Conservation (phyloP, 2,329 filamentous ascomycete species). For the Aureobasidium namibiae region DNA sequence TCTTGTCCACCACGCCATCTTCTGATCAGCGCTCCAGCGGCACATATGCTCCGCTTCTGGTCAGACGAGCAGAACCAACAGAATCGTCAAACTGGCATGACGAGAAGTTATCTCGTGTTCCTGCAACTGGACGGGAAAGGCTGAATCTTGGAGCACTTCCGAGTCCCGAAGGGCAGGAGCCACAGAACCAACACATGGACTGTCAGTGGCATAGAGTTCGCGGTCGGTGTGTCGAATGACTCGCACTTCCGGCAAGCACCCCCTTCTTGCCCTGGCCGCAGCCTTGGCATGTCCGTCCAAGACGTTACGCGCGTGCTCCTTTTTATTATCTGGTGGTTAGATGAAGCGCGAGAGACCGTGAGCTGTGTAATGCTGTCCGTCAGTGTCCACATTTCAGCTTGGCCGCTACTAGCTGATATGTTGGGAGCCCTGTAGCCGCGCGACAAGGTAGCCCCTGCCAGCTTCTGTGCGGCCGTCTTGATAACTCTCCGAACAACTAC, state of each 20-base stretch:
- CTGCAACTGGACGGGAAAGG: slow-evolving; percentile 1
- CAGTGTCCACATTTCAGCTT: background rate
- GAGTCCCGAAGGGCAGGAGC: background rate
- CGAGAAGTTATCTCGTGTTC: background rate
- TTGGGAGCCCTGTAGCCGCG: background rate
- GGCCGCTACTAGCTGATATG: background rate
- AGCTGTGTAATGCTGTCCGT: background rate
- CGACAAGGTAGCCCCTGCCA: background rate
- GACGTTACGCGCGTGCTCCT: background rate
- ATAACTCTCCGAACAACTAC: background rate
- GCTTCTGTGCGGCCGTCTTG: background rate
- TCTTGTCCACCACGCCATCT: background rate
- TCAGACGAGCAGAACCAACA: background rate
- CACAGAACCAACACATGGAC: background rate
- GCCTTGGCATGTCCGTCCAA: background rate
- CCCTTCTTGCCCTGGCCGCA: background rate
- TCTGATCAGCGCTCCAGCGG: background rate
- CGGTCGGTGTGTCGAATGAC: background rate
- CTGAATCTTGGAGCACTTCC: background rate
- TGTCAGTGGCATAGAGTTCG: background rate
- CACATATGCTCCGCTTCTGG: background rate
- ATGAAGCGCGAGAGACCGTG: background rate
- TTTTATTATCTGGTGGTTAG: background rate
- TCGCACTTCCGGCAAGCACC: background rate
- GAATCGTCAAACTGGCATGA: background rate